Conservation (phyloP, 2,329 filamentous ascomycete species). For the Epichloe sylvatica region DNA sequence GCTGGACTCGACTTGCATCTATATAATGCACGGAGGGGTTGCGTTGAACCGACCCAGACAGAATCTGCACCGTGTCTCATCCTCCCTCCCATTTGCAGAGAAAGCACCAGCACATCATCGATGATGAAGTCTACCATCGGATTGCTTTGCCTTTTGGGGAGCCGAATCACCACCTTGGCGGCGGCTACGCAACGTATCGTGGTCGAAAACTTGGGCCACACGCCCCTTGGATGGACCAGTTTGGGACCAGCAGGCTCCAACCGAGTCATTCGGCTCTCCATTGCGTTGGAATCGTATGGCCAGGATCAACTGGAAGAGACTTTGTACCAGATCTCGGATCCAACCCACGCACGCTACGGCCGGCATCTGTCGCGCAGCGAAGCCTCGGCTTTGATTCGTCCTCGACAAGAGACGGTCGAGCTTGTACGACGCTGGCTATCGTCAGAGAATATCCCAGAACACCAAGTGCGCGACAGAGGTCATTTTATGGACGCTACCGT, state of each 20-base stretch:
- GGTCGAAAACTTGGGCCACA: constrained; percentile 10
- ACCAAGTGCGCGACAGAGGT: constrained; percentile 21
- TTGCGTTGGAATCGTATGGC: constrained; percentile 16
- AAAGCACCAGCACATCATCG: not conserved
- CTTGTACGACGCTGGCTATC: constrained; percentile 32
- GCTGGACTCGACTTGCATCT: not conserved
- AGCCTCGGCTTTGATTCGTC: constrained; percentile 34
- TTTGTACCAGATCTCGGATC: constrained; percentile 35
- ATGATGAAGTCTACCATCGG: not conserved
- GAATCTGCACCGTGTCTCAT: not conserved
- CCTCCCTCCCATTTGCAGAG: not conserved
- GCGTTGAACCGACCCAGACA: not conserved
- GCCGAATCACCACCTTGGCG: not conserved
- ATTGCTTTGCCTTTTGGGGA: not conserved
- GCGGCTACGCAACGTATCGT: not conserved
- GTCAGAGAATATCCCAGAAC: constrained; percentile 21
- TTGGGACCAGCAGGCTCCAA: constrained; percentile 7
- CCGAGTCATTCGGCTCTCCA: constrained; percentile 16
- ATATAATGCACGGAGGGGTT: not conserved
- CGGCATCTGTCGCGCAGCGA: constrained; percentile 33
- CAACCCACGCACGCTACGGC: constrained; percentile 31
- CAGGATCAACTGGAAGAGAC: constrained; percentile 25
- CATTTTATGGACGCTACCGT: constrained; percentile 30
- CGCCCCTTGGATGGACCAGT: constrained; percentile 13
- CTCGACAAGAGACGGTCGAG: constrained; percentile 23